Percentiles rank a stretch among this genome's conserved stretches.
phyloP scores from a whole-genome alignment of 2,329 filamentous ascomycete species.

The Didymella keratinophila region DNA sequence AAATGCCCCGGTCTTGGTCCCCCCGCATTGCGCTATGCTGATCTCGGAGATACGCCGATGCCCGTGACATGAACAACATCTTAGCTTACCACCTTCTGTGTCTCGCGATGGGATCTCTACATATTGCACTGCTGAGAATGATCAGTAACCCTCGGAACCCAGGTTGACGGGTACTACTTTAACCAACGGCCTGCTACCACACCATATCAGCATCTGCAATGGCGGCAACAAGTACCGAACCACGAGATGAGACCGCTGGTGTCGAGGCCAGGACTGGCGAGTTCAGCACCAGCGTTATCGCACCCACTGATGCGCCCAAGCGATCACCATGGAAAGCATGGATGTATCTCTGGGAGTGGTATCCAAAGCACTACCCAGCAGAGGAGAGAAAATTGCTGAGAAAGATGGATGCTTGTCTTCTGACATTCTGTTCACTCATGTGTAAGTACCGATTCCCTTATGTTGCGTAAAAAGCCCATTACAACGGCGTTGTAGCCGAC shows the following conservation, averaged over 20 bases:
- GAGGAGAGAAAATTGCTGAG: constrained; percentile 46
- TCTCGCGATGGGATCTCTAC: constrained; percentile 28
- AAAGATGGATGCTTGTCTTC: constrained; percentile 48
- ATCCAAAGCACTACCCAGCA: constrained; percentile 46
- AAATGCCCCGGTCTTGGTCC: constrained; percentile 19
- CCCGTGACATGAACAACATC: constrained; percentile 25
- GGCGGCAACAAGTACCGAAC: constrained; percentile 29
- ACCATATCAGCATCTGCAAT: constrained; percentile 15
- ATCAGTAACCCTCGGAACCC: constrained; percentile 11
- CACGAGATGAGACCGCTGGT: constrained; percentile 31
- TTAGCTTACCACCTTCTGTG: constrained; percentile 25
- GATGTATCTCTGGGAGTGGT: constrained; percentile 52
- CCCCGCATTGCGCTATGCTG: constrained; percentile 37
- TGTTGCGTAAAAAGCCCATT: too few relatives aligned
- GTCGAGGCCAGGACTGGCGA: constrained; percentile 32
- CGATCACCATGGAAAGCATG: constrained; percentile 50
- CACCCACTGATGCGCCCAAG: constrained; percentile 45
- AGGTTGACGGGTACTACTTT: constrained; percentile 13
- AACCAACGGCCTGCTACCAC: constrained; percentile 13
- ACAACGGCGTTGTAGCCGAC: too few relatives aligned
- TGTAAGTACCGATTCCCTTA: constrained; percentile 33
- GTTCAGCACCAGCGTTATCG: constrained; percentile 41
- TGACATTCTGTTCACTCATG: constrained; percentile 51
- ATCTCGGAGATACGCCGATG: constrained; percentile 37
- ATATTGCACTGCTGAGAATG: constrained; percentile 32